phyloP scores from a whole-genome alignment of 192 early-diverging fungal genomes.

The Coemansia sp. region DNA sequence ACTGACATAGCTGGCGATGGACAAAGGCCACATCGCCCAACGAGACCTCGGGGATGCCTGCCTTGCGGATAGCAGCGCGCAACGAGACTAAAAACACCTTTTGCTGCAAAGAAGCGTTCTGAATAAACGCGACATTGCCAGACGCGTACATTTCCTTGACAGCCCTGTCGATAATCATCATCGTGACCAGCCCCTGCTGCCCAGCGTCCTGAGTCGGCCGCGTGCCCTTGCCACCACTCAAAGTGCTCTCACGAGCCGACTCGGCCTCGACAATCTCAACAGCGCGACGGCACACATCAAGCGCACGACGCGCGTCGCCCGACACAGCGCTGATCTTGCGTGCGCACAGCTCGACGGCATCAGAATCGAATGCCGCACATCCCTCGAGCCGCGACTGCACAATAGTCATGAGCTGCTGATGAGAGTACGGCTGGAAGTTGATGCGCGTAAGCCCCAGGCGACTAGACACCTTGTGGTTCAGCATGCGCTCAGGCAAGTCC shows the following conservation, averaged over 20 bases:
- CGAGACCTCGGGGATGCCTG: slow-evolving; percentile 71
- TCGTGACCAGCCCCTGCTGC: slow-evolving; percentile 48
- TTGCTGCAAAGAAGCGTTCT: slow-evolving; percentile 75
- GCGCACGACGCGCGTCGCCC: slow-evolving; percentile 91
- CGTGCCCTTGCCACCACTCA: neutral
- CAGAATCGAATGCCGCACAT: slow-evolving; percentile 67
- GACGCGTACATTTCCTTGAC: slow-evolving; percentile 88
- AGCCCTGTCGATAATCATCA: slow-evolving; percentile 72
- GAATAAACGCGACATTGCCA: slow-evolving; percentile 69
- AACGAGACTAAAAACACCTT: slow-evolving; percentile 82
- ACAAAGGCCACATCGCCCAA: slow-evolving; percentile 71
- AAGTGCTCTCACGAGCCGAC: neutral
- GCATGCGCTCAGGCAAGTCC: slow-evolving; percentile 93
- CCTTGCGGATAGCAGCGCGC: slow-evolving; percentile 59
- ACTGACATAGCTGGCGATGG: slow-evolving; percentile 66
- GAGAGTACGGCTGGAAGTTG: slow-evolving; percentile 91
- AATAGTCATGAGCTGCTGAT: slow-evolving; percentile 83
- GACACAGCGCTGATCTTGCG: slow-evolving; percentile 94
- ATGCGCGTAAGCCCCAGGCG: slow-evolving; percentile 86
- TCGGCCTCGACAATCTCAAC: slow-evolving; percentile 69
- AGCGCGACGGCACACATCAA: slow-evolving; percentile 89
- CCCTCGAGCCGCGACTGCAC: slow-evolving; percentile 78
- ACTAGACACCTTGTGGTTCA: slow-evolving; percentile 87
- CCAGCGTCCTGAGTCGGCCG: neutral
- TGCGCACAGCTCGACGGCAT: slow-evolving; percentile 93